phyloP scores from a whole-genome alignment of 495 filamentous ascomycete genomes.

The Podospora tetraspora region DNA sequence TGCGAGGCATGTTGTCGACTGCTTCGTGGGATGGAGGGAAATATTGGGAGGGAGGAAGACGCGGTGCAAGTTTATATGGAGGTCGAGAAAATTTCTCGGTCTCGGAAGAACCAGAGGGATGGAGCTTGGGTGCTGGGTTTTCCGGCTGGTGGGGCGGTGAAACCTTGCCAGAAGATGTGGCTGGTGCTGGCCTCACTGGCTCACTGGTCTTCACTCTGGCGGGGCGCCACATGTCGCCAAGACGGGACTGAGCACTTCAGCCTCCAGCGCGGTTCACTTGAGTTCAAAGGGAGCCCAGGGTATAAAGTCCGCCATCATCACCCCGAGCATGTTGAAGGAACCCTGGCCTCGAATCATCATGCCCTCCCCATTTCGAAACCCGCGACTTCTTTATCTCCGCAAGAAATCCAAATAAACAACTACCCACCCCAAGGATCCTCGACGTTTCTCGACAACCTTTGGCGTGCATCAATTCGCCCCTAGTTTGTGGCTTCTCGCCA shows the following conservation, averaged over 20 bases:
- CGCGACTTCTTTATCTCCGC: not conserved
- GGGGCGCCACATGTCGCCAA: not conserved
- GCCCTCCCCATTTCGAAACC: not conserved
- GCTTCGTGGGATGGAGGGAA: not conserved
- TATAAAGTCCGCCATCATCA: not conserved
- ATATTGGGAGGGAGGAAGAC: not conserved
- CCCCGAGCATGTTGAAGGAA: not conserved
- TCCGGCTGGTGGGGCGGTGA: not conserved
- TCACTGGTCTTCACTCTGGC: not conserved
- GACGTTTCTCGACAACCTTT: not conserved
- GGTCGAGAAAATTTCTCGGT: conserved; percentile 1
- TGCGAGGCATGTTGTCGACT: not conserved
- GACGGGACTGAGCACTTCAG: not conserved
- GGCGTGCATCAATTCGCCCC: not conserved
- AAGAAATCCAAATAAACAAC: not conserved
- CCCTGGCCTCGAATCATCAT: not conserved
- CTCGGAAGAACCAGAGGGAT: conserved; percentile 4
- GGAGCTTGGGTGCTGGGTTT: not conserved
- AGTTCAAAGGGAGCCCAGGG: not conserved
- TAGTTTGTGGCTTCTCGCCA: not conserved
- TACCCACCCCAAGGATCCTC: not conserved
- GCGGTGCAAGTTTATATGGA: not conserved
- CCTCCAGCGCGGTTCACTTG: not conserved
- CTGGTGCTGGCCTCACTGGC: not conserved
- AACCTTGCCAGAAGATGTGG: not conserved